phyloP scores from a whole-genome alignment of 2,329 filamentous ascomycete species.

The Hysterium pulicare region DNA sequence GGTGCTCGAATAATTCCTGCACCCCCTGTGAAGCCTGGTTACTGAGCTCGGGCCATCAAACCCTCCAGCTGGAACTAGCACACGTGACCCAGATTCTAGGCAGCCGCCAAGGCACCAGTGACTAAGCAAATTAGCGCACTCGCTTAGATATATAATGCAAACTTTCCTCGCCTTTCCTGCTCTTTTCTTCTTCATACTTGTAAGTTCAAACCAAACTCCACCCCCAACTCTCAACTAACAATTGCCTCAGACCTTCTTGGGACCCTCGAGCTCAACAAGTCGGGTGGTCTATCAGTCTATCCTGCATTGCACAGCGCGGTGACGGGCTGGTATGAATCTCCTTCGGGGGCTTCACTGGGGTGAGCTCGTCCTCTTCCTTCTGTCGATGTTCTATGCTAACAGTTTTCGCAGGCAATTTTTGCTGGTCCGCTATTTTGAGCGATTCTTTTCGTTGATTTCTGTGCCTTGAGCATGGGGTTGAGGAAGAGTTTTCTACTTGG shows the following conservation, averaged over 20 bases:
- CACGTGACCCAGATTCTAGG: too few relatives aligned
- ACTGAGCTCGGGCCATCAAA: too few relatives aligned
- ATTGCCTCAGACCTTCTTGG: constrained; percentile 21
- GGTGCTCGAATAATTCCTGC: too few relatives aligned
- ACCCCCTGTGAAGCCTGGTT: too few relatives aligned
- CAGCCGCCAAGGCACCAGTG: too few relatives aligned
- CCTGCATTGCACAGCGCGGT: constrained; percentile 37
- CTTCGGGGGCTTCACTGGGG: constrained; percentile 31
- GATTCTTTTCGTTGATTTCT: constrained; percentile 39
- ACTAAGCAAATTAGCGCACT: too few relatives aligned
- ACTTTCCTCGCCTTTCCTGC: background rate
- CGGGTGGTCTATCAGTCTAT: constrained; percentile 20
- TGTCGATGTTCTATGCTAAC: too few relatives aligned
- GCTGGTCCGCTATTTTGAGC: constrained; percentile 16
- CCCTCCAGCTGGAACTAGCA: too few relatives aligned
- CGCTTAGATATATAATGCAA: too few relatives aligned
- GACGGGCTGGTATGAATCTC: constrained; percentile 22
- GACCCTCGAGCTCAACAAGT: constrained; percentile 25
- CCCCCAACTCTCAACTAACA: background rate
- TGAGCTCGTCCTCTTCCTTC: too few relatives aligned
- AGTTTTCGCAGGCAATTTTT: constrained; percentile 41
- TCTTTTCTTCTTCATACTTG: constrained; percentile 17
- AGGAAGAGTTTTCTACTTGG: constrained; percentile 34
- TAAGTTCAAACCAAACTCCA: background rate
- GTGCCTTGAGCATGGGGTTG: constrained; percentile 28